A percentile compares a stretch with the other conserved stretches of the same genome.
These are phyloP conservation scores for Umbellularia californica DNA, from an alignment of 164 flowering plant genomes.

Conservation along the genomic window DNA sequence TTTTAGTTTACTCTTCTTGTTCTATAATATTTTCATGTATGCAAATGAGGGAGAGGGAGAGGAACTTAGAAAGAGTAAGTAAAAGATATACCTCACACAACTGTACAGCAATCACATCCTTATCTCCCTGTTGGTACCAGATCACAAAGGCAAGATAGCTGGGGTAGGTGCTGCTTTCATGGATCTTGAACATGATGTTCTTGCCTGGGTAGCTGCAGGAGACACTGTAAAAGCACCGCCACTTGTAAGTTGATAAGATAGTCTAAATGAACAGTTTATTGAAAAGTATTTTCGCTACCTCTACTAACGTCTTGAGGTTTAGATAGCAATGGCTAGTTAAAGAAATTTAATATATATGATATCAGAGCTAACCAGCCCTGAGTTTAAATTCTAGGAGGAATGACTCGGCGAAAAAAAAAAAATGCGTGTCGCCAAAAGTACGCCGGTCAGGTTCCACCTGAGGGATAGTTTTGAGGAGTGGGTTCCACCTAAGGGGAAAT, in stretches of 20 bases:
- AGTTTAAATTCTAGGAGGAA: too few relatives aligned
- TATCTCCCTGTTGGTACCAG: slow-evolving; percentile 72
- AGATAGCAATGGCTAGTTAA: too few relatives aligned
- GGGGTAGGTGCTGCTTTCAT: slow-evolving; percentile 68
- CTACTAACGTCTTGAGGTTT: too few relatives aligned
- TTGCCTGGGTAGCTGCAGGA: slow-evolving; percentile 79
- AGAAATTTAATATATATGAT: too few relatives aligned
- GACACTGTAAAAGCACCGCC: slow-evolving; percentile 37
- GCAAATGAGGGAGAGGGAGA: neutral
- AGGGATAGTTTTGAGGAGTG: too few relatives aligned
- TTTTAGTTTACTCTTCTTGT: neutral
- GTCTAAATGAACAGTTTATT: neutral
- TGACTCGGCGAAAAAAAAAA: too few relatives aligned
- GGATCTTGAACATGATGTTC: slow-evolving; percentile 67
- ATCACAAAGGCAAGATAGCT: slow-evolving; percentile 67
- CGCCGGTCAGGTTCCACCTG: too few relatives aligned
- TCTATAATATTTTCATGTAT: neutral
- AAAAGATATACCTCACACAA: slow-evolving; percentile 63
- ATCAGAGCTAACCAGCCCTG: too few relatives aligned
- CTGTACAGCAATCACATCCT: slow-evolving; percentile 77
- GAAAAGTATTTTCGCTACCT: too few relatives aligned
- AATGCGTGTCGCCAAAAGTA: too few relatives aligned
- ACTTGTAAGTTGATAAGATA: neutral
- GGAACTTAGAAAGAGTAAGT: neutral
- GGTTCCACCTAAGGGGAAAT: too few relatives aligned